Evolutionary conservation across 2,329 filamentous ascomycete species (phyloP), one percentile per base, ranked within the genome.

Genomic region (Fusarium aywerte): DNA sequence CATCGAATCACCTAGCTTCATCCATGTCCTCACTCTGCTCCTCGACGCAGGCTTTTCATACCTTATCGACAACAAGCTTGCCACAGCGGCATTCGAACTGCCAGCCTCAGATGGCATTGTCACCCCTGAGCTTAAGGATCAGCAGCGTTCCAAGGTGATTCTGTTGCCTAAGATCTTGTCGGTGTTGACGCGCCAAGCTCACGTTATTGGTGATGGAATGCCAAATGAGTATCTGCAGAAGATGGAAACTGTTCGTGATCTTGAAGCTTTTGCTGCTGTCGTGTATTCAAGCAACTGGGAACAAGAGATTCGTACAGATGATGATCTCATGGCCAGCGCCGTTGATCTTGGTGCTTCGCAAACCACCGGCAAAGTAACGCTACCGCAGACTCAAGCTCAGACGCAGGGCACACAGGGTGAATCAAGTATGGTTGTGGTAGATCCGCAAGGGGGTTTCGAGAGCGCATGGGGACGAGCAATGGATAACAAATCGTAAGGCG

Each of bases 1-100:
- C 23, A 90, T 98, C 75, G 96, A 99, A 75, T 97, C 96, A 2
- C 96, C 96, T 0, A 87, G 92, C 33, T 98, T 98, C 79, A 87
- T 90, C 1, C 90, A 93, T 73, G 93, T 99, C 33, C 85, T 97
- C 42, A 92, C 91, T 3, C 88, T 92, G 58, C 86, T 97, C 56
- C 90, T 98, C 61, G 94, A 98, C 77, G 87, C 93, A 43, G 91
- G 90, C 54, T 99, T 97, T 80, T 91, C 91, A 4, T 87, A 90
- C 23, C 85, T 99, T 16, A 86, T 97, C 25, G 92, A 97, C 74
- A 85, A 87, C 73, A 96, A 96, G 78, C 87, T 97, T 53, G 89
- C 92, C 7, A 84, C 86, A 5, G 89, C 92, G 67, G 90, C 92
- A 12, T 98, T 94, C 79, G 92, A 94, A 54, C 68, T 73, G 70